Percentiles rank a stretch among this genome's conserved stretches.
These are phyloP conservation scores for Penicillium malachiteum DNA, from an alignment of 495 filamentous ascomycete species.

Conservation along the genomic window DNA sequence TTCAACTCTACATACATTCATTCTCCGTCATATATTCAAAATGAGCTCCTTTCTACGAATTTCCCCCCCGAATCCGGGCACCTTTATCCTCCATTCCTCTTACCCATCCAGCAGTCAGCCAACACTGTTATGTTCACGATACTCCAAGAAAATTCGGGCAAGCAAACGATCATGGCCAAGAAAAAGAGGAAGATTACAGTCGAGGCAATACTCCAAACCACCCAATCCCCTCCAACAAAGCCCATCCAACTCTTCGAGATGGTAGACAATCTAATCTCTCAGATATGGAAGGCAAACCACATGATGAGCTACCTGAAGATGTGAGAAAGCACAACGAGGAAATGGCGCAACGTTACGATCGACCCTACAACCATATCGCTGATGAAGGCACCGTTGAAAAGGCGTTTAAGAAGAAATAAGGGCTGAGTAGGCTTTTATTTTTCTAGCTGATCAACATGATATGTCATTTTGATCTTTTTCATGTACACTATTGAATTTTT, in stretches of 20 bases:
- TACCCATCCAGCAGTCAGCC: neutral
- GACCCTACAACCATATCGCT: slow-evolving; percentile 38
- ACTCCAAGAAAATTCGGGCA: neutral
- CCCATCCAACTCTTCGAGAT: slow-evolving; percentile 35
- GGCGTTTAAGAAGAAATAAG: slow-evolving; percentile 11
- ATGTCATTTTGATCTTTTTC: neutral
- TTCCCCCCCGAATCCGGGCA: neutral
- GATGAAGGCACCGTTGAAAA: slow-evolving; percentile 33
- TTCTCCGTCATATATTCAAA: neutral
- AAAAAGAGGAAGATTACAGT: neutral
- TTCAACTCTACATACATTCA: neutral
- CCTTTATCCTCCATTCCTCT: slow-evolving; percentile 1
- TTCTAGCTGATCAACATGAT: neutral
- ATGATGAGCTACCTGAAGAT: slow-evolving; percentile 34
- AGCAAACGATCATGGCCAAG: neutral
- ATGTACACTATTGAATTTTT: too few species aligned
- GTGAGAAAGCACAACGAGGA: slow-evolving; percentile 43
- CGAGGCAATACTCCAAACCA: slow-evolving; percentile 8
- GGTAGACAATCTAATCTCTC: slow-evolving; percentile 32
- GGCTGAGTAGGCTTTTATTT: neutral
- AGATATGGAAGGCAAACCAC: slow-evolving; percentile 28
- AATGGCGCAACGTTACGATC: slow-evolving; percentile 35
- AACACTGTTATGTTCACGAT: neutral
- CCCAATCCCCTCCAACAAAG: slow-evolving; percentile 38
- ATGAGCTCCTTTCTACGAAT: slow-evolving; percentile 6